Conservation (phyloP, 805 yeast species). For the Cyberlindnera veronae region DNA sequence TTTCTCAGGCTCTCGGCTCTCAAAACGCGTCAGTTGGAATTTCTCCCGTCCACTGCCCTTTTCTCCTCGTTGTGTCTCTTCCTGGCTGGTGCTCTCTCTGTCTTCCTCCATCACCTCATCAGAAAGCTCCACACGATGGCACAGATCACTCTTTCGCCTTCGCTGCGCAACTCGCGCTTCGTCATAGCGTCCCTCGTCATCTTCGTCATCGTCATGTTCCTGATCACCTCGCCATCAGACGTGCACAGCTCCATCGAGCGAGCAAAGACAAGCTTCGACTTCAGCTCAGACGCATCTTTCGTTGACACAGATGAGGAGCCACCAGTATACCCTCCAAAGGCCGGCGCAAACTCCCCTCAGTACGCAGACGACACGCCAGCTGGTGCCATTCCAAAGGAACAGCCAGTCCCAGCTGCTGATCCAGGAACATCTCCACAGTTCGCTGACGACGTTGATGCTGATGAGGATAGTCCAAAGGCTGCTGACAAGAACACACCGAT, state of each 20-base stretch:
- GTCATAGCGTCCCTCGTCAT: constrained; percentile 48
- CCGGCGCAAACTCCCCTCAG: constrained; percentile 23
- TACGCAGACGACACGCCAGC: constrained; percentile 28
- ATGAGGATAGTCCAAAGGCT: constrained; percentile 27
- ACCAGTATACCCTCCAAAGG: constrained; percentile 14
- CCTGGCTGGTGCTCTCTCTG: neutral
- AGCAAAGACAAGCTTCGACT: constrained; percentile 20
- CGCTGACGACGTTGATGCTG: constrained; percentile 15
- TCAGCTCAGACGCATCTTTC: constrained; percentile 3
- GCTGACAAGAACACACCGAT: constrained; percentile 27
- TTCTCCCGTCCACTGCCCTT: too few relatives aligned
- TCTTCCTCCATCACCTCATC: neutral
- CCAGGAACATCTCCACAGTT: constrained; percentile 22
- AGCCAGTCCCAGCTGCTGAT: constrained; percentile 7
- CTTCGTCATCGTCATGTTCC: constrained; percentile 46
- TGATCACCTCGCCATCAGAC: constrained; percentile 42
- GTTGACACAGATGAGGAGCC: constrained; percentile 2
- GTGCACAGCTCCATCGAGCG: constrained; percentile 33
- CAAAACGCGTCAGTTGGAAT: too few relatives aligned
- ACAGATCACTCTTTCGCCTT: constrained; percentile 9
- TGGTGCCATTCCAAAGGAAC: constrained; percentile 14
- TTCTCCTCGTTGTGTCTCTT: neutral
- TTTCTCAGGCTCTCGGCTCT: too few relatives aligned
- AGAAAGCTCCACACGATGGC: neutral
- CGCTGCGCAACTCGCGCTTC: constrained; percentile 48